Evolutionary conservation across 2,329 filamentous ascomycete species (phyloP).

Genomic region (Hypoxylon sp.): DNA sequence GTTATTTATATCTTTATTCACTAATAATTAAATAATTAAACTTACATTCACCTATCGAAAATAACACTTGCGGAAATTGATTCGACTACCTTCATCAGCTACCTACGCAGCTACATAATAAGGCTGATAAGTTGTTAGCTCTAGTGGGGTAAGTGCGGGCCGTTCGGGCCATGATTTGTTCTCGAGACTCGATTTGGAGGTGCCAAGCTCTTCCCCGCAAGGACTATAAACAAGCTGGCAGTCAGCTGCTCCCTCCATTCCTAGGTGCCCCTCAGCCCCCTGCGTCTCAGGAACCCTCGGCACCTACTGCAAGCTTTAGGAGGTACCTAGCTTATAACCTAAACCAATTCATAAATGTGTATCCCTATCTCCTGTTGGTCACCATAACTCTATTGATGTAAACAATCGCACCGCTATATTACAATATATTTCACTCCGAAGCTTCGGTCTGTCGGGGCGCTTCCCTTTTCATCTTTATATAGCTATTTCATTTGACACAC

Average conservation of each 20-base stretch:
- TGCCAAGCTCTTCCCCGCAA: slow-evolving; percentile 41
- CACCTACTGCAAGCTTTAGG: slow-evolving; percentile 31
- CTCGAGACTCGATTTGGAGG: slow-evolving; percentile 17
- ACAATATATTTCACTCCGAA: slow-evolving; percentile 16
- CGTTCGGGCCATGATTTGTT: slow-evolving; percentile 19
- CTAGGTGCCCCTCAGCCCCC: slow-evolving; percentile 18
- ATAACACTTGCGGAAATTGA: background rate
- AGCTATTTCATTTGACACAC: slow-evolving; percentile 15
- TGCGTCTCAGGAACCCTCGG: slow-evolving; percentile 43
- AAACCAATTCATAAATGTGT: background rate
- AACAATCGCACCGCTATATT: slow-evolving; percentile 16
- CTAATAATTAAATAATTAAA: too few relatives aligned
- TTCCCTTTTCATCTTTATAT: slow-evolving; percentile 25
- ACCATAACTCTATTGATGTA: slow-evolving; percentile 21
- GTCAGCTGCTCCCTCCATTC: slow-evolving; percentile 28
- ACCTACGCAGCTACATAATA: slow-evolving; percentile 33
- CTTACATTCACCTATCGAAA: too few relatives aligned
- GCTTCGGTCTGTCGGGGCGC: slow-evolving; percentile 19
- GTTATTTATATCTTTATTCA: slow-evolving; percentile 1
- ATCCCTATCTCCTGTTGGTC: slow-evolving; percentile 7
- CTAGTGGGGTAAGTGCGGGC: slow-evolving; percentile 36
- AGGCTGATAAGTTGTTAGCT: slow-evolving; percentile 32
- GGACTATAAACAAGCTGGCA: slow-evolving; percentile 26
- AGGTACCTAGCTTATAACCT: slow-evolving; percentile 7
- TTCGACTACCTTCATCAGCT: slow-evolving; percentile 1